Evolutionary conservation across 495 filamentous ascomycete genomes (phyloP), one percentile per base, ranked within the genome.

Genomic region (Aspergillus funiculosus): DNA sequence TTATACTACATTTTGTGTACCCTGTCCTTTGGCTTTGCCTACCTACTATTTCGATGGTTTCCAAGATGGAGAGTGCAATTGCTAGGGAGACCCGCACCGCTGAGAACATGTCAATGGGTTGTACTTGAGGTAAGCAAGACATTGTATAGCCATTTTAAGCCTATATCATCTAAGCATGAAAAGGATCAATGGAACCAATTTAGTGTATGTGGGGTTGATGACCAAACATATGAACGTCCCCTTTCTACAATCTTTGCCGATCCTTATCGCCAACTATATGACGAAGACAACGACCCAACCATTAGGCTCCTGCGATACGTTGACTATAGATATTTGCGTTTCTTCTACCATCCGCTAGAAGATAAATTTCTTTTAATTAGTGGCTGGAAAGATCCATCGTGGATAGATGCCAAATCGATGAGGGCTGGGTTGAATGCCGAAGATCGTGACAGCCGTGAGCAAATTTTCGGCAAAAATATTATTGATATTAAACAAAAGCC

Each of bases 151-250:
- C 35, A 29, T 28, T 25, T 25, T 41, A 4, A 22, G 10, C 41
- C 26, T 20, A 48, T 25, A 6, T 14, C 25, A 19, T 34, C 26
- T 45, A 46, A 54, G 57, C 59, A 25, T 40, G 17, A 34, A 21
- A 39, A 44, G 79, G 95, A 97, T 55, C 89, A 95, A 77, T 96
- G 92, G 89, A 86, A 85, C 27, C 89, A 95, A 64, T 86, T 95
- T 62, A 71, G 73, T 4, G 75, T 92, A 19, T 78, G 89, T 41
- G 49, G 80, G 39, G 71, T 95, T 19, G 64, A 75, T 32, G 74
- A 69, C 14, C 74, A 83, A 53, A 63, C 66, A 0, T 97, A 96
- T 59, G 89, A 86, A 3, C 80, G 84, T 26, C 77, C 83, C 1
- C 69, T 97, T 39, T 94, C 90, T 7, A 88, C 89, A 0, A 82